These are phyloP conservation scores for Penicillium paneum DNA, from an alignment of 2,329 filamentous ascomycete species.

Conservation along the genomic window DNA sequence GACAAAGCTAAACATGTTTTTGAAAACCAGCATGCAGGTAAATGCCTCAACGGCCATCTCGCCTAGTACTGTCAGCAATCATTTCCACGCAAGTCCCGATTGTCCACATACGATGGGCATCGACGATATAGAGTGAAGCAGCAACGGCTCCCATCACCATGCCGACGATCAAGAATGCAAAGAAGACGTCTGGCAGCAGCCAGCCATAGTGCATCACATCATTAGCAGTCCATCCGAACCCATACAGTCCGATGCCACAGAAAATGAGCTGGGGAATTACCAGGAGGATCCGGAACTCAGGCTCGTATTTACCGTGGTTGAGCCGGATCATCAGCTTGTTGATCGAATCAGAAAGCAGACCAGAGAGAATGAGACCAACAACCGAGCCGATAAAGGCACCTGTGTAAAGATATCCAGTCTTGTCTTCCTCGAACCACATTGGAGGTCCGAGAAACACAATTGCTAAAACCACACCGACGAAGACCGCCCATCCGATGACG, in stretches of 20 bases:
- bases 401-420: constrained; percentile 83
- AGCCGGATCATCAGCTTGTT: constrained; percentile 66
- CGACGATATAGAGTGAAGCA: constrained; percentile 82
- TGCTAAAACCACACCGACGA: constrained; percentile 81
- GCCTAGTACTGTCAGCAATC: constrained; percentile 45
- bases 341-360: constrained; percentile 68
- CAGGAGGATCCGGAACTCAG: constrained; percentile 81
- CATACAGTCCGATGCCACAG: constrained; percentile 74
- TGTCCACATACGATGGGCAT: constrained; percentile 71
- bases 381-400: constrained; percentile 82
- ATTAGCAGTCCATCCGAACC: constrained; percentile 72
- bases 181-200: constrained; percentile 74
- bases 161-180: constrained; percentile 76
- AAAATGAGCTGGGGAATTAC: constrained; percentile 78
- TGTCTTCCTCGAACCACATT: constrained; percentile 74
- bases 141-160: constrained; percentile 92
- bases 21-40: constrained; percentile 86
- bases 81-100: neutral
- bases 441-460: constrained; percentile 77
- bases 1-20: constrained; percentile 87
- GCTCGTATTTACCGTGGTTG: constrained; percentile 83
- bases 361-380: constrained; percentile 72
- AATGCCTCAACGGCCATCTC: constrained; percentile 84
- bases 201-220: constrained; percentile 64
- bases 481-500: constrained; percentile 92